Evolutionary conservation across 345 rosid species (phyloP).

Genomic region (Camelina sativa): DNA sequence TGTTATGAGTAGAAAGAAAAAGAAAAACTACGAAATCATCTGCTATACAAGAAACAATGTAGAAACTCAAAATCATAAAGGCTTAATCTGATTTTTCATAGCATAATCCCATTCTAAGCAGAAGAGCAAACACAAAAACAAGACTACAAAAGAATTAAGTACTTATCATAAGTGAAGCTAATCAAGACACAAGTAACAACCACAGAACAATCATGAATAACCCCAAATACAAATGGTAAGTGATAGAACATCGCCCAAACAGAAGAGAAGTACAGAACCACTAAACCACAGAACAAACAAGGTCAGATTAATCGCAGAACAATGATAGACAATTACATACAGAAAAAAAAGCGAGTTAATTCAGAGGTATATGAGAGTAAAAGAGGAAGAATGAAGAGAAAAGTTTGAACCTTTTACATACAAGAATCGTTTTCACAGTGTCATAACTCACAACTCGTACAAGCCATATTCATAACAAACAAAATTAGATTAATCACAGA

Average conservation of each 20-base stretch:
- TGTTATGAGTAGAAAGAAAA: too few species aligned
- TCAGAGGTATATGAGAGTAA: background rate
- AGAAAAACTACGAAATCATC: too few species aligned
- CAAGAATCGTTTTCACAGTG: background rate
- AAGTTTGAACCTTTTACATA: background rate
- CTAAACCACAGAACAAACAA: too few species aligned
- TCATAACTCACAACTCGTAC: background rate
- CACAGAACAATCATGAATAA: conserved; percentile 2
- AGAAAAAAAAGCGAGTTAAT: background rate
- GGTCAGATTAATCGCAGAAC: too few species aligned
- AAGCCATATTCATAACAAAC: background rate
- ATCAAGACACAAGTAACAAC: conserved; percentile 9
- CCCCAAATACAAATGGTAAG: background rate
- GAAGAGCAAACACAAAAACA: too few species aligned
- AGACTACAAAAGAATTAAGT: too few species aligned
- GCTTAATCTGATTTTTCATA: too few species aligned
- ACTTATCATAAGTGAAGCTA: background rate
- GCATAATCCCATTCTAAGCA: too few species aligned
- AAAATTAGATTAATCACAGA: too few species aligned
- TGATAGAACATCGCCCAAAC: background rate
- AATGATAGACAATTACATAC: too few species aligned
- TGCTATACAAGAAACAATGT: too few species aligned
- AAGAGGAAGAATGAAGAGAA: background rate
- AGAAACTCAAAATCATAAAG: too few species aligned
- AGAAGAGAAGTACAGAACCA: background rate